Evolutionary conservation across 768 basidiomycete species (phyloP).

Genomic region (Suillus bovinus): DNA sequence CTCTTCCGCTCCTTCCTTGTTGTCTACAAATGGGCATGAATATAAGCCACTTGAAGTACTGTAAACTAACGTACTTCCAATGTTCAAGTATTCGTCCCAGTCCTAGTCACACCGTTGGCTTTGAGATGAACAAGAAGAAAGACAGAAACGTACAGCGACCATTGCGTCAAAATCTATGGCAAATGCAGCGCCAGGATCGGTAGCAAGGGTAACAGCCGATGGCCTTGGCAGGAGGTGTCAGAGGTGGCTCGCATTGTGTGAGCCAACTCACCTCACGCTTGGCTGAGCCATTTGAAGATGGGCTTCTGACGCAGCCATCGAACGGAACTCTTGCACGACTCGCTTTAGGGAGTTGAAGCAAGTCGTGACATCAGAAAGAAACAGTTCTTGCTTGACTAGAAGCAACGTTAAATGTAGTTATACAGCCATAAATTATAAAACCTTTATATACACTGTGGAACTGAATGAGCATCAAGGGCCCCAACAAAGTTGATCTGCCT

Average conservation of each 20-base stretch:
- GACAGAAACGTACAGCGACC: conserved; percentile 49
- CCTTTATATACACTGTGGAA: conserved; percentile 50
- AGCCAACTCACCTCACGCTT: conserved; percentile 51
- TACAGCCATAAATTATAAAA: conserved; percentile 14
- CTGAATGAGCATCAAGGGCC: conserved; percentile 6
- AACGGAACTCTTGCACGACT: conserved; percentile 66
- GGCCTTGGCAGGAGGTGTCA: conserved; percentile 34
- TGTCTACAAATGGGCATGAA: not conserved
- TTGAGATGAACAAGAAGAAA: not conserved
- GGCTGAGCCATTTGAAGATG: conserved; percentile 74
- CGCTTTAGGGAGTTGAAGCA: conserved; percentile 81
- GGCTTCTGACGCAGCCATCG: conserved; percentile 42
- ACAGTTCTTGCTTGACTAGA: conserved; percentile 82
- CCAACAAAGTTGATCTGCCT: conserved; percentile 21
- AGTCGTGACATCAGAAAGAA: conserved; percentile 75
- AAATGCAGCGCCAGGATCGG: conserved; percentile 50
- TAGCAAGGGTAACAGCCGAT: conserved; percentile 51
- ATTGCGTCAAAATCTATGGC: conserved; percentile 66
- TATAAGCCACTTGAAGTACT: conserved; percentile 1
- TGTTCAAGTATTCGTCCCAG: conserved; percentile 63
- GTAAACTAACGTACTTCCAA: conserved; percentile 37
- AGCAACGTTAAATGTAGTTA: conserved; percentile 6
- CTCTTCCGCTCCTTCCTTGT: conserved; percentile 17
- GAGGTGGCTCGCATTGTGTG: not conserved
- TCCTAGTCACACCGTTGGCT: conserved; percentile 37